Evolutionary conservation across 768 basidiomycete species (phyloP), one percentile per base, ranked within the genome.

Genomic region (Termitomyces sp.): DNA sequence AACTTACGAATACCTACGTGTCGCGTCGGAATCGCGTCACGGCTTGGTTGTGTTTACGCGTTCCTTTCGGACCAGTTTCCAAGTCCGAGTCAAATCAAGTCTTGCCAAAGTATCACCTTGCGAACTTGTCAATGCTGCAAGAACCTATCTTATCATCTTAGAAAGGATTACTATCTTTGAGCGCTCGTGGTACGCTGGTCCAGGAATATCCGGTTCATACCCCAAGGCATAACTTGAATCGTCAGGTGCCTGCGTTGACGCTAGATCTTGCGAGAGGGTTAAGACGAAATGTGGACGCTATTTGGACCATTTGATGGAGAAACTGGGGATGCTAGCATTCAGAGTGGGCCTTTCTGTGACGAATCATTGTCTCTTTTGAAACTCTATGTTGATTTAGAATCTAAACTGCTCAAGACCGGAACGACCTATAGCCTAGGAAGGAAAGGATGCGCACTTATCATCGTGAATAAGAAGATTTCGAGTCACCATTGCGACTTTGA

Each of bases 381-480:
- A 49, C 16, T 9, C 3, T 14, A 9, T 37, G 30, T 1, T 55
- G 37, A 33, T 33, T 27, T 57, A 75, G 74, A 74, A 59, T 58
- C 62, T 13, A 91, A 89, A 66, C 69, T 90, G 22, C 74, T 92
- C 44, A 89, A 87, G 67, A 76, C 87, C 2, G 80, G 81, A 16
- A 77, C 70, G 37, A 74, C 73, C 13, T 85, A 89, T 56, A 37
- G 64, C 0, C 62, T 91, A 0, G 88, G 88, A 16, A 76, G 90
- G 42, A 87, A 82, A 69, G 81, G 77, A 1, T 70, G 71, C 43
- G 74, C 75, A 0, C 71, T 92, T 1, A 30, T 76, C 4, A 71
- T 91, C 46, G 80, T 79, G 58, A 79, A 76, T 72, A 85, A 84
- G 65, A 86, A 83, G 66, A 77, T 93, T 46, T 91, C 89, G 0